These are phyloP conservation scores for Protoeuglena noctilucae DNA, from an alignment of 139 green algal species.

Conservation along the genomic window DNA sequence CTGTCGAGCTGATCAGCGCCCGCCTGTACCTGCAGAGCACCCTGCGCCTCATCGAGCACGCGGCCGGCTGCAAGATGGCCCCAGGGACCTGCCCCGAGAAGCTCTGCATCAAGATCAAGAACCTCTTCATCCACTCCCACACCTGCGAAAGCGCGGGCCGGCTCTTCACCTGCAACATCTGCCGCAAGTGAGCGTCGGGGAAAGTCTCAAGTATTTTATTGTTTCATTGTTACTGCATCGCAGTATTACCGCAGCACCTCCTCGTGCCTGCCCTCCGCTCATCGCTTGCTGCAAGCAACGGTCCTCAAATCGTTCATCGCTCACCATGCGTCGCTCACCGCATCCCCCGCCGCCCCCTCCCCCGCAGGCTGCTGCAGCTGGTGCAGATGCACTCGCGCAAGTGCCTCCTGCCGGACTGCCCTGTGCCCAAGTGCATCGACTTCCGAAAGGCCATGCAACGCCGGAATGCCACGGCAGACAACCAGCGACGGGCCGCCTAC, in stretches of 20 bases:
- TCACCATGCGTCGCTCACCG: too few relatives aligned
- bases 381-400: slow-evolving; percentile 2
- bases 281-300: too few relatives aligned
- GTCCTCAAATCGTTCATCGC: too few relatives aligned
- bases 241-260: too few relatives aligned
- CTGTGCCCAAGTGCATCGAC: slow-evolving; percentile 1
- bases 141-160: background rate
- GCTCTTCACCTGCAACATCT: slow-evolving; percentile 1
- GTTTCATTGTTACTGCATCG: too few relatives aligned
- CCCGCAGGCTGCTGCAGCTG: too few relatives aligned
- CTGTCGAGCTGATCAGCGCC: too few relatives aligned
- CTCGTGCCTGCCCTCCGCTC: too few relatives aligned
- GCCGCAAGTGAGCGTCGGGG: background rate
- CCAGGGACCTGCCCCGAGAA: background rate
- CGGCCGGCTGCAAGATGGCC: background rate
- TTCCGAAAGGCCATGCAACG: background rate
- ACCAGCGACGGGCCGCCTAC: background rate
- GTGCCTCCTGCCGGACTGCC: slow-evolving; percentile 5
- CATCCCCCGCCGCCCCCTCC: too few relatives aligned
- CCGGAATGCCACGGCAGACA: background rate
- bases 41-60: slow-evolving; percentile 3
- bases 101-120: background rate
- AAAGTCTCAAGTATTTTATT: too few relatives aligned
- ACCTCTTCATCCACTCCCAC: slow-evolving; percentile 1
- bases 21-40: background rate